Conservation (phyloP, 345 rosid genomes). For the Cardamine chenopodiifolia region DNA sequence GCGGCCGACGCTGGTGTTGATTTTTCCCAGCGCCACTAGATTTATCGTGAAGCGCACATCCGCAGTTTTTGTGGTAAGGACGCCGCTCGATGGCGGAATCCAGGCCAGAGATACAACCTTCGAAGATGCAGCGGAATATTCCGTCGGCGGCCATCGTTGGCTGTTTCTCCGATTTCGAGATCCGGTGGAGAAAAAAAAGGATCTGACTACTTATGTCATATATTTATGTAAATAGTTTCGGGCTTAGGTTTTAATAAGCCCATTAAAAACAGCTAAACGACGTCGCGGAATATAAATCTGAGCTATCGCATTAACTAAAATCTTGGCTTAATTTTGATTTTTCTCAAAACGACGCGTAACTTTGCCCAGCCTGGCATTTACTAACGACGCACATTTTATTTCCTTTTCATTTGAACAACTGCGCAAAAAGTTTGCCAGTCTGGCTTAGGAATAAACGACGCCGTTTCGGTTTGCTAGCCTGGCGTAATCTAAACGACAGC, state of each 20-base stretch:
- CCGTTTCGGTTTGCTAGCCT: too few species aligned
- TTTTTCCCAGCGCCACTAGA: conserved; percentile 33
- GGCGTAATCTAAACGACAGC: not conserved
- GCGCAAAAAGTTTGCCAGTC: not conserved
- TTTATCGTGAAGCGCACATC: conserved; percentile 60
- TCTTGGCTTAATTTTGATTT: not conserved
- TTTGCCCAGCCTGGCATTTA: not conserved
- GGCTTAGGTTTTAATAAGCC: not conserved
- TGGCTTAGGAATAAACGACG: not conserved
- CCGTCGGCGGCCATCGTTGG: conserved; percentile 67
- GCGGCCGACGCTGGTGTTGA: conserved; percentile 27
- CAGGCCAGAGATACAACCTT: conserved; percentile 59
- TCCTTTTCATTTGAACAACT: not conserved
- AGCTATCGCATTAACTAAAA: not conserved
- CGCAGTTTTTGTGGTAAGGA: conserved; percentile 73
- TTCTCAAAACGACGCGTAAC: not conserved
- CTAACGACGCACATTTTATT: not conserved
- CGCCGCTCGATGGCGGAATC: conserved; percentile 61
- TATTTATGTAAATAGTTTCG: not conserved
- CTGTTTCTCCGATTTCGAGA: conserved; percentile 31
- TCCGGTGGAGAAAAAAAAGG: conserved; percentile 19
- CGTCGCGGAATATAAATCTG: not conserved
- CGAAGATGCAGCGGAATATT: conserved; percentile 56
- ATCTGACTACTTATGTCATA: conserved; percentile 12
- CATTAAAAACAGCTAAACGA: not conserved